Evolutionary conservation across 306 rosid species (phyloP).

Genomic region (Biancaea sappan): DNA sequence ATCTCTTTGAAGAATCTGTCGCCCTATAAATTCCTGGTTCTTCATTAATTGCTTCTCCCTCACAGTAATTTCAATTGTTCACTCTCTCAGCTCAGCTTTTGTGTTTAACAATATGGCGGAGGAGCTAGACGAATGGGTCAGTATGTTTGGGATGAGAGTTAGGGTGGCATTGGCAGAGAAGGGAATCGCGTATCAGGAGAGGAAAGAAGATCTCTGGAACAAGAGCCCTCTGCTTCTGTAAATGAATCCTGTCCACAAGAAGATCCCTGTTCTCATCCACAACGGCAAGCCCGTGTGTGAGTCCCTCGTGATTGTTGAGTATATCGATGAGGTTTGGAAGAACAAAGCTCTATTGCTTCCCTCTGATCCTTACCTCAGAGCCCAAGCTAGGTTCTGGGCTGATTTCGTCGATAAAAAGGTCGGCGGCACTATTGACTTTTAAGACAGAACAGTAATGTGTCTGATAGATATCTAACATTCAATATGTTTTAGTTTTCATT

Average conservation of each 20-base stretch:
- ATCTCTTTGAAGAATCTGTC: too few species aligned
- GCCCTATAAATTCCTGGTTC: too few species aligned
- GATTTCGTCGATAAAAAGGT: slow-evolving; percentile 43
- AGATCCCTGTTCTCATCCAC: slow-evolving; percentile 44
- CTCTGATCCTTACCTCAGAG: slow-evolving; percentile 33
- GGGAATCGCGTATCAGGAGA: background rate
- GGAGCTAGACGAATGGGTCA: slow-evolving; percentile 23
- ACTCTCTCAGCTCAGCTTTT: too few species aligned
- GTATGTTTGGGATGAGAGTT: slow-evolving; percentile 23
- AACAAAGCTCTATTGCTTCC: slow-evolving; percentile 29
- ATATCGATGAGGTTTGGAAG: slow-evolving; percentile 45
- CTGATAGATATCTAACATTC: too few species aligned
- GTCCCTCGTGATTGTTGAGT: slow-evolving; percentile 36
- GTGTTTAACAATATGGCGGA: too few species aligned
- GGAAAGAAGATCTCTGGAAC: slow-evolving; percentile 33
- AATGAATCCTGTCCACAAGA: slow-evolving; percentile 42
- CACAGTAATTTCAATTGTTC: too few species aligned
- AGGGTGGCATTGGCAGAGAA: slow-evolving; percentile 23
- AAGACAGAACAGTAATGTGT: too few species aligned
- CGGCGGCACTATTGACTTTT: too few species aligned
- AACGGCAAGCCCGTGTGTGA: slow-evolving; percentile 38
- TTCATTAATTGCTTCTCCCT: too few species aligned
- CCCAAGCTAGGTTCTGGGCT: slow-evolving; percentile 48
- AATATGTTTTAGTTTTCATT: too few species aligned
- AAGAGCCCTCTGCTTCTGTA: slow-evolving; percentile 38